Percentiles rank a stretch among this genome's conserved stretches.
These are phyloP conservation scores for Sordaria brevicollis DNA, from an alignment of 495 filamentous ascomycete genomes.

Conservation along the genomic window DNA sequence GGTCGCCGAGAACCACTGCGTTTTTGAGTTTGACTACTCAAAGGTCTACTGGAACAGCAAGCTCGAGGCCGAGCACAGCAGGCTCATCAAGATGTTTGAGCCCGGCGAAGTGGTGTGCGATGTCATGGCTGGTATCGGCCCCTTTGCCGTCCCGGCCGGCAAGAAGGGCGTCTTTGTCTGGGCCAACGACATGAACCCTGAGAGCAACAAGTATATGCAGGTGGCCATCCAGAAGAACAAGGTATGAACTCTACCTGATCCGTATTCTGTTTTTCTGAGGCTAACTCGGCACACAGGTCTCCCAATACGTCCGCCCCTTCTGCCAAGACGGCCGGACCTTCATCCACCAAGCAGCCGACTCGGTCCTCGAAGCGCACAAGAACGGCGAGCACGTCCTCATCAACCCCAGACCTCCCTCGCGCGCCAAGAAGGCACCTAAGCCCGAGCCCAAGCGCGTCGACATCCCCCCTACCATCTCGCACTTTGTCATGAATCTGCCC, in stretches of 20 bases:
- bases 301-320: constrained; percentile 62
- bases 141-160: constrained; percentile 87
- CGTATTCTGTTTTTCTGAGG: neutral
- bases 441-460: constrained; percentile 35
- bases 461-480: constrained; percentile 61
- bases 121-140: constrained; percentile 95
- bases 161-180: constrained; percentile 87
- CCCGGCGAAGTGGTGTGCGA: constrained; percentile 86
- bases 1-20: constrained; percentile 51
- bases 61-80: constrained; percentile 76
- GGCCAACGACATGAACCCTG: constrained; percentile 95
- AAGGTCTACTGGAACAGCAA: constrained; percentile 98
- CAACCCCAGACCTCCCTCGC: constrained; percentile 28
- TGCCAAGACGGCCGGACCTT: constrained; percentile 73
- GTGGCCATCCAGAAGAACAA: constrained; percentile 70
- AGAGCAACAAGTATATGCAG: constrained; percentile 61
- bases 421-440: constrained; percentile 19
- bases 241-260: constrained; percentile 26
- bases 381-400: constrained; percentile 37
- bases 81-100: constrained; percentile 67
- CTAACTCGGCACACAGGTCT: constrained; percentile 37
- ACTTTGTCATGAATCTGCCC: constrained; percentile 97
- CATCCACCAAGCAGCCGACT: constrained; percentile 55
- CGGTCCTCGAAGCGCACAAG: constrained; percentile 44
- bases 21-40: constrained; percentile 62